Base-by-base conservation (phyloP, 2,329 filamentous ascomycete species). In the Aureobasidium leucospermi region DNA sequence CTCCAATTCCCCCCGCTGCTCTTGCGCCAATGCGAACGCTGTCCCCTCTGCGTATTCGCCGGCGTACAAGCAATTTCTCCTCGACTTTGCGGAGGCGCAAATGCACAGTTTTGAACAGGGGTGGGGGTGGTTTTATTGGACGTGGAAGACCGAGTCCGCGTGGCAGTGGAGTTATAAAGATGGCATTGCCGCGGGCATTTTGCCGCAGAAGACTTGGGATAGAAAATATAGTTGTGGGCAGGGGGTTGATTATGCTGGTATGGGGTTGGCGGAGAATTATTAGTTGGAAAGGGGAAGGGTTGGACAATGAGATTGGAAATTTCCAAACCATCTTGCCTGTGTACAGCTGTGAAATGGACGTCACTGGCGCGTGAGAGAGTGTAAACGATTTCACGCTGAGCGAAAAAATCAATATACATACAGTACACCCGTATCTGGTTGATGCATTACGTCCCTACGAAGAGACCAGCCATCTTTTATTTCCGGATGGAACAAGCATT, bases 91-190 rank as follows among this genome's bases (percentile, higher is more conserved):
- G 6, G 87, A 96, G 74, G 94, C 92, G 58, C 94, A 99, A 77
- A 99, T 99, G 90, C 81, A 87, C 67, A 89, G 86, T 61, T 99
- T 97, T 69, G 93, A 97, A 74, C 85, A 87, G 63, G 90, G 89
- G 6, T 94, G 89, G 87, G 94, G 94, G 51, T 99, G 94, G 94
- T 96, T 96, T 76, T 99, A 99, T 76, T 99, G 94, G 94, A 97
- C 92, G 36, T 96, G 94, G 93, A 84, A 91, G 75, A 96, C 93
- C 32, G 93, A 97, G 78, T 80, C 75, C 64, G 86, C 88, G 51
- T 79, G 85, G 61, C 90, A 96, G 75, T 99, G 94, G 94, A 96
- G 91, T 71, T 96, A 94, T 77, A 85, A 92, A 74, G 79, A 85
- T 64, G 92, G 90, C 0, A 77, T 92, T 63, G 81, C 81, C 56